Evolutionary conservation across 1,284 basidiomycete species (phyloP).

Genomic region (Ceratobasidium theobromae): DNA sequence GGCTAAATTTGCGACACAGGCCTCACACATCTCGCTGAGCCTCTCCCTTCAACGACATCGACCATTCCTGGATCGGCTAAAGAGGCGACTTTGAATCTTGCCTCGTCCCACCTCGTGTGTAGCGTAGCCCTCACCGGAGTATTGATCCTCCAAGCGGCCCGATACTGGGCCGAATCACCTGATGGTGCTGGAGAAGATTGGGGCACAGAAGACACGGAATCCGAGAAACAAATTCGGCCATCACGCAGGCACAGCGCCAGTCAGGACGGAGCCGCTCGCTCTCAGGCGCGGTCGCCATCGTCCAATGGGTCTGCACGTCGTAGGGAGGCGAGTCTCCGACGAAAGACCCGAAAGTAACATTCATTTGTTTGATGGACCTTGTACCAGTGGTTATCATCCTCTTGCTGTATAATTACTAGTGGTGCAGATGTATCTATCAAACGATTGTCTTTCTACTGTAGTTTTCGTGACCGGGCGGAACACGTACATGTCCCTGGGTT

Average conservation of each 20-base stretch:
- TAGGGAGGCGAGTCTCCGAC: slow-evolving; percentile 16
- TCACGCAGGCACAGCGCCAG: slow-evolving; percentile 25
- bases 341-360: slow-evolving; percentile 22
- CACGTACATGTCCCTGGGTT: background rate
- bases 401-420: slow-evolving; percentile 12
- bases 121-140: slow-evolving; percentile 80
- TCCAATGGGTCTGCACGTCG: background rate
- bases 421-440: slow-evolving; percentile 22
- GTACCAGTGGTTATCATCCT: background rate
- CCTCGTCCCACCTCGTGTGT: slow-evolving; percentile 77
- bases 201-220: slow-evolving; percentile 16
- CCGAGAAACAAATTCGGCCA: slow-evolving; percentile 10
- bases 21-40: slow-evolving; percentile 27
- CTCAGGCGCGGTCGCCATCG: background rate
- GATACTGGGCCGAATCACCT: slow-evolving; percentile 61
- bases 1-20: slow-evolving; percentile 20
- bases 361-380: slow-evolving; percentile 4
- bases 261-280: background rate
- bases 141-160: slow-evolving; percentile 71
- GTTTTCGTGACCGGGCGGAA: background rate
- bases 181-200: slow-evolving; percentile 56
- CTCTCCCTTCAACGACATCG: slow-evolving; percentile 38
- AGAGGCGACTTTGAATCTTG: slow-evolving; percentile 51
- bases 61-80: slow-evolving; percentile 44
- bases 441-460: background rate